phyloP scores from a whole-genome alignment of 2,329 filamentous ascomycete species.

The Colletotrichum falcatum region DNA sequence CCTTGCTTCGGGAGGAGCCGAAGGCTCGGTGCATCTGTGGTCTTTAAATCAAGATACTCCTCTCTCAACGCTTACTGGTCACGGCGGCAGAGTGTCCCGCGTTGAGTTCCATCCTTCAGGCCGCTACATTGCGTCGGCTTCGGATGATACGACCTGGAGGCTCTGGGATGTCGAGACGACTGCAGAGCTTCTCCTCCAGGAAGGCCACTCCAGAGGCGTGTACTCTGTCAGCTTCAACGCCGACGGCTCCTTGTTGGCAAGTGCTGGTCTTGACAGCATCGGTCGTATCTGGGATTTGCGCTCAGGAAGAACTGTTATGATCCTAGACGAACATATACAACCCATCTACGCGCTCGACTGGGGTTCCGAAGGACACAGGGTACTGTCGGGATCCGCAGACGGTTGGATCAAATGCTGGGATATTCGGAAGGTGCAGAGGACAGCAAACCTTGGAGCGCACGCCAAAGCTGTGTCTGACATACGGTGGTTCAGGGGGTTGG shows the following conservation, averaged over 20 bases:
- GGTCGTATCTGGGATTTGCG: conserved; percentile 95
- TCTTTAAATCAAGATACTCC: conserved; percentile 88
- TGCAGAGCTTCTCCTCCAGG: conserved; percentile 86
- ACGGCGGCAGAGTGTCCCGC: conserved; percentile 87
- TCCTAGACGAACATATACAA: conserved; percentile 85
- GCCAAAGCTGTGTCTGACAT: conserved; percentile 92
- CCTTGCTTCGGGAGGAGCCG: conserved; percentile 89
- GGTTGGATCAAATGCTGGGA: conserved; percentile 99
- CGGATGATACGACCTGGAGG: conserved; percentile 96
- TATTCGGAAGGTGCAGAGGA: conserved; percentile 85
- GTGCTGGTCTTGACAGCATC: conserved; percentile 93
- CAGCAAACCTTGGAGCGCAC: conserved; percentile 90
- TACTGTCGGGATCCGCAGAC: conserved; percentile 92
- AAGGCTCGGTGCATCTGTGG: conserved; percentile 91
- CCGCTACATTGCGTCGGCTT: conserved; percentile 89
- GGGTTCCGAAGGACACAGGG: conserved; percentile 90
- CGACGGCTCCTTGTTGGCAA: conserved; percentile 90
- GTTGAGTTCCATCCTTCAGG: conserved; percentile 96
- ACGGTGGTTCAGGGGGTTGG: conserved; percentile 90
- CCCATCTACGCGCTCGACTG: conserved; percentile 95
- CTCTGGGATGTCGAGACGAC: conserved; percentile 93
- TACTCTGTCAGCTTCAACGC: conserved; percentile 90
- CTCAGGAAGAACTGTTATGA: conserved; percentile 94
- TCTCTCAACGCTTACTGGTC: conserved; percentile 82
- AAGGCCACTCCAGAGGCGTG: conserved; percentile 94